These are phyloP conservation scores for Sclerotinia borealis DNA, from an alignment of 2,329 filamentous ascomycete species.

Conservation along the genomic window DNA sequence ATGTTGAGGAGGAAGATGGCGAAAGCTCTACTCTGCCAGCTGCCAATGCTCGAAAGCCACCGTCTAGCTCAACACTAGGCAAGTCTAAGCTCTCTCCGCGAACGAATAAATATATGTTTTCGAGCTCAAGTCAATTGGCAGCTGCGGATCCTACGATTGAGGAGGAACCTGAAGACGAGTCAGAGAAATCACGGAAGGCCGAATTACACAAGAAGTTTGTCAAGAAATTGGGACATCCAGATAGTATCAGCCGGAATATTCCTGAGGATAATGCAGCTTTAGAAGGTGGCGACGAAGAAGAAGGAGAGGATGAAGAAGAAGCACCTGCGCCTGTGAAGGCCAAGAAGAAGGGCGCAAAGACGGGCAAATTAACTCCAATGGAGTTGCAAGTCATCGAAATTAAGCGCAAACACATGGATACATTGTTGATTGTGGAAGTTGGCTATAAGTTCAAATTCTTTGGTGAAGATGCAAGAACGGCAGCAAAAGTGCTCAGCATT, in stretches of 20 bases:
- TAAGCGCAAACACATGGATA: constrained; percentile 85
- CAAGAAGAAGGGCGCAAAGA: constrained; percentile 66
- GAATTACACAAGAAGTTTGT: constrained; percentile 80
- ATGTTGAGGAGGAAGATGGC: constrained; percentile 34
- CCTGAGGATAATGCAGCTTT: constrained; percentile 45
- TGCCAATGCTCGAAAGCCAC: constrained; percentile 34
- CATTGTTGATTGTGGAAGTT: constrained; percentile 85
- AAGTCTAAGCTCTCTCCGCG: constrained; percentile 33
- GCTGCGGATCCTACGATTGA: constrained; percentile 26
- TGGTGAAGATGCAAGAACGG: constrained; percentile 84
- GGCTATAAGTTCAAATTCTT: constrained; percentile 98
- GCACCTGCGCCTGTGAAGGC: constrained; percentile 42
- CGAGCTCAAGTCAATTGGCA: constrained; percentile 33
- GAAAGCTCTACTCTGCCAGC: constrained; percentile 37
- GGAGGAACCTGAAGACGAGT: constrained; percentile 39
- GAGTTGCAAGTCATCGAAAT: constrained; percentile 91
- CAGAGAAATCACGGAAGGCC: constrained; percentile 55
- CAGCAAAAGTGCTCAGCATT: constrained; percentile 86
- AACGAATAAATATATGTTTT: constrained; percentile 49
- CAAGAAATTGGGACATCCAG: constrained; percentile 79
- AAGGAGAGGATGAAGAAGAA: constrained; percentile 50
- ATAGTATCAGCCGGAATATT: constrained; percentile 60
- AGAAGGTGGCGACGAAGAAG: constrained; percentile 49
- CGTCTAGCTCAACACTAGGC: constrained; percentile 18
- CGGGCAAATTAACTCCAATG: constrained; percentile 84